Base-by-base conservation (phyloP, 306 rosid species). In the Vigna angularis region DNA sequence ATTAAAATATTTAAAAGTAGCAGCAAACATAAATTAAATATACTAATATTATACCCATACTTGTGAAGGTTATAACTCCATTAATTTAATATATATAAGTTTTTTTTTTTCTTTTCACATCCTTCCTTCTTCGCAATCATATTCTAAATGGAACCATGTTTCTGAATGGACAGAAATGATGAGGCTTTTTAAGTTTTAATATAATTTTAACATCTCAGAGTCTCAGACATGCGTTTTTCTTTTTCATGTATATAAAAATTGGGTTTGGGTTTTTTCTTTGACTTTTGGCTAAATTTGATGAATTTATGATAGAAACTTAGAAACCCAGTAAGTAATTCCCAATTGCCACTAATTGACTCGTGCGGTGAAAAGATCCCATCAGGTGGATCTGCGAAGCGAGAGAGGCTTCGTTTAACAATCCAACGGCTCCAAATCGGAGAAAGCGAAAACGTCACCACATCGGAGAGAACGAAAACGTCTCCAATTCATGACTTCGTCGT, bases 301-400 rank as follows among this genome's bases (percentile, higher is more conserved):
- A 44, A 66, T 18, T 66, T 66, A 66, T 22, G n/a, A 45, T 44
- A 45, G 72, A 66, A 66, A 44, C 36, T 44, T 66, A 53, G 36
- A 66, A 66, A 66, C 47, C 20, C 72, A 66, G 61, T 52, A 52
- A 49, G 61, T 52, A 71, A 49, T 71, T 34, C 24, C 20, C 44
- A 6, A 53, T 38, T 3, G 6, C 45, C 26, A 57, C 57, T 58
- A 58, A 24, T 40, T 73, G 77, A 57, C 42, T 73, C 13, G 78
- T 32, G 68, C 57, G 69, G 24, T 57, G 66, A 57, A 73, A 73
- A 73, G 67, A 56, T 58, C 45, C 36, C 69, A 73, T 73, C 68
- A 42, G 13, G 16, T 73, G 78, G 78, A 58, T 58, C 78, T 58
- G 67, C 28, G 56, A 58, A 24, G 26, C 20, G 28, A 18, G 28